Evolutionary conservation across 1,284 basidiomycete genomes (phyloP), one percentile per base, ranked within the genome.

Genomic region (Sanghuangporus sanghuang): DNA sequence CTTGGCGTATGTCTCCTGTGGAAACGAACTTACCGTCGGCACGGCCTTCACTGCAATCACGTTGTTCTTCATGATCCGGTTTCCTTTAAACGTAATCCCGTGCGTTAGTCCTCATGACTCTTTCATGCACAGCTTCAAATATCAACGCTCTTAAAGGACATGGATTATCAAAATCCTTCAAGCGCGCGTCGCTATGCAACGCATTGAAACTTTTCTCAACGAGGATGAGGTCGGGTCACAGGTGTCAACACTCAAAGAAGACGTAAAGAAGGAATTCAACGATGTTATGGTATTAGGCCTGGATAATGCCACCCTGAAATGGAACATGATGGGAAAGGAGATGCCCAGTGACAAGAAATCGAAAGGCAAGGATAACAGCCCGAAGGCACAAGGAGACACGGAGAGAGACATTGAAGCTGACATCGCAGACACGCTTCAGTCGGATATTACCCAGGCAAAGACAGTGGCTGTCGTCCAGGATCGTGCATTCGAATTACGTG

Each of bases 141-240:
- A 54, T 42, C 40, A 50, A 23, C 50, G 27, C 27, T n/a, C n/a
- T 42, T 32, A 42, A 11, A 21, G n/a, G 14, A n/a, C 48, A 21
- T 57, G 27, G 36, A n/a, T 38, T 7, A 35, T 57, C n/a, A 35
- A 39, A 16, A 46, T 55, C 18, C n/a, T 55, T 8, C 73, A 93
- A 82, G 83, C 90, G 0, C 80, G 84, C 23, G 90, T 96, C 2
- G 85, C 91, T 0, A 73, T 96, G 32, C 82, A 92, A 57, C 89
- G 95, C 57, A 92, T 96, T 63, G 81, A 90, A 35, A 85, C 84
- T 0, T 96, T 90, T 74, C 81, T 96, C 9, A 80, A 81, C 5
- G 93, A 96, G 73, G 91, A 92, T 50, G 95, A 96, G 73, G 89
- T 93, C 3, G 78, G 84, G 0, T 83, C 81, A 12, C 87, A 87